These are phyloP conservation scores for Pythium plurisporium DNA, from an alignment of 352 stramenopile genomes.

Conservation along the genomic window DNA sequence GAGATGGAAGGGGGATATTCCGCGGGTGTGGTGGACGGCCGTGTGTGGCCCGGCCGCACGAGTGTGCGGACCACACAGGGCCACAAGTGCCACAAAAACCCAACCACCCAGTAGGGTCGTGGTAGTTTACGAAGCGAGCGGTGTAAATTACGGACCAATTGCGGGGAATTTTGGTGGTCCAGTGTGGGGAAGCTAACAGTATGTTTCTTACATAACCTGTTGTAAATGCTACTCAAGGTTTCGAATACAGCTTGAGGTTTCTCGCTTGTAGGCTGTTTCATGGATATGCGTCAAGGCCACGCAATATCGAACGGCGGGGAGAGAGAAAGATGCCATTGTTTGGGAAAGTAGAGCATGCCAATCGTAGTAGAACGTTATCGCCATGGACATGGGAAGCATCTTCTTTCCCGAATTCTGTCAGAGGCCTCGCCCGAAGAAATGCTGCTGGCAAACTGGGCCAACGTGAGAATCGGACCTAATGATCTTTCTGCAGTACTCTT, in stretches of 20 bases:
- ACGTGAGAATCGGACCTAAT: too few species aligned
- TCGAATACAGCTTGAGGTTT: neutral
- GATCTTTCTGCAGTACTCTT: too few species aligned
- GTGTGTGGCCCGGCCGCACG: neutral
- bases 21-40: slow-evolving; percentile 14
- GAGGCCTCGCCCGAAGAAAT: too few species aligned
- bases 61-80: slow-evolving; percentile 12
- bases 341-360: neutral
- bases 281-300: slow-evolving; percentile 16
- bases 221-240: neutral
- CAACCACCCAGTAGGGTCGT: slow-evolving; percentile 17
- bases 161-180: slow-evolving; percentile 23
- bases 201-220: neutral
- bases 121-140: neutral
- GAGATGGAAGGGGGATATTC: slow-evolving; percentile 1
- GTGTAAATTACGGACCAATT: slow-evolving; percentile 6
- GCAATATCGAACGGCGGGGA: neutral
- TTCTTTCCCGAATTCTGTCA: too few species aligned
- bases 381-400: too few species aligned
- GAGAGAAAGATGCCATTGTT: too few species aligned
- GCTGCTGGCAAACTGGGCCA: too few species aligned
- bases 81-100: neutral
- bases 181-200: neutral
- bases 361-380: too few species aligned
- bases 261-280: slow-evolving; percentile 26